Percentiles rank a stretch among this genome's conserved stretches.
Evolutionary conservation across 495 filamentous ascomycete genomes (phyloP).

Genomic region (Talaromyces nanjingensis): DNA sequence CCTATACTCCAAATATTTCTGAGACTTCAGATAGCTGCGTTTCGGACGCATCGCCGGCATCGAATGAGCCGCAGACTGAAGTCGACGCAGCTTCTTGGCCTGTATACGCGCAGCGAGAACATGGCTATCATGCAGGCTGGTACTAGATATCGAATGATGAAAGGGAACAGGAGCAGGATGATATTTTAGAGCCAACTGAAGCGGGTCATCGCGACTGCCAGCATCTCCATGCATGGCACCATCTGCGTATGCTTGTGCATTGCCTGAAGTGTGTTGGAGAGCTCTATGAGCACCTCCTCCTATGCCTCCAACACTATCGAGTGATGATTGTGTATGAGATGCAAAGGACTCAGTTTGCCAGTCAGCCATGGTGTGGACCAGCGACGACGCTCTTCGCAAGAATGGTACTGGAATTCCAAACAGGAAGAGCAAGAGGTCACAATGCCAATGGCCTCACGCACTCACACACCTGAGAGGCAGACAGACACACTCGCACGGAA

Average conservation of each 20-base stretch:
- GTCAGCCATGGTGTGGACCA: slow-evolving; percentile 42
- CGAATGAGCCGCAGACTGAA: slow-evolving; percentile 31
- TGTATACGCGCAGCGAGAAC: slow-evolving; percentile 28
- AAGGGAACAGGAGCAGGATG: slow-evolving; percentile 22
- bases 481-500: slow-evolving; percentile 3
- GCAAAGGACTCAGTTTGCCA: slow-evolving; percentile 41
- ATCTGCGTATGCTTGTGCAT: slow-evolving; percentile 41
- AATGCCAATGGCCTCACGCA: slow-evolving; percentile 8
- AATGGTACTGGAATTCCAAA: slow-evolving; percentile 20
- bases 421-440: slow-evolving; percentile 8
- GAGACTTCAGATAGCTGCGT: slow-evolving; percentile 40
- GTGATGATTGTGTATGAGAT: slow-evolving; percentile 34
- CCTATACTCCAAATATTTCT: slow-evolving; percentile 57
- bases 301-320: slow-evolving; percentile 28
- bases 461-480: background rate
- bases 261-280: slow-evolving; percentile 44
- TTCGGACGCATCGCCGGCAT: slow-evolving; percentile 23
- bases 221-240: slow-evolving; percentile 26
- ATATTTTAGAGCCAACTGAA: slow-evolving; percentile 36
- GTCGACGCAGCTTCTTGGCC: slow-evolving; percentile 30
- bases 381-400: slow-evolving; percentile 25
- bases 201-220: slow-evolving; percentile 29
- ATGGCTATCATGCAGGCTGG: slow-evolving; percentile 25
- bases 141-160: slow-evolving; percentile 23
- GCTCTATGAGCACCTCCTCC: slow-evolving; percentile 30